Conservation (phyloP, 352 stramenopile genomes). For the Pseudoperonospora humuli region DNA sequence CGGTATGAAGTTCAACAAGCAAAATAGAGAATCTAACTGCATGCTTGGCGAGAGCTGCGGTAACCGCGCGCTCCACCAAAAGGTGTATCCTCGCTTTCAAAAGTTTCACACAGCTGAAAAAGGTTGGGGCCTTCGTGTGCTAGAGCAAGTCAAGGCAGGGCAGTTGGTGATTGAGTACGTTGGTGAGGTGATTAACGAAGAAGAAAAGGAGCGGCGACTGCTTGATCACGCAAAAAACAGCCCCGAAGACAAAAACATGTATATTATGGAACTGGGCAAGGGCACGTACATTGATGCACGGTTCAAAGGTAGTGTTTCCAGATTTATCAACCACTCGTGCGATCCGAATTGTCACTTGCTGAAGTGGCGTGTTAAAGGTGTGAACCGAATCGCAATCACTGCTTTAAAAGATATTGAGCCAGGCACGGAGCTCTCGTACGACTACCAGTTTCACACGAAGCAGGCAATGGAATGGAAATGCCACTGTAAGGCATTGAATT, state of each 20-base stretch:
- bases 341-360: constrained; percentile 93
- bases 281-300: constrained; percentile 93
- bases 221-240: constrained; percentile 76
- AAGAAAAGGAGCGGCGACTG: constrained; percentile 85
- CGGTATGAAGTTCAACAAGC: constrained; percentile 62
- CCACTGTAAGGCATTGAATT: constrained; percentile 73
- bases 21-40: constrained; percentile 86
- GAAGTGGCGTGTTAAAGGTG: constrained; percentile 91
- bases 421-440: constrained; percentile 90
- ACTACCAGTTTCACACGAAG: constrained; percentile 92
- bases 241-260: constrained; percentile 94
- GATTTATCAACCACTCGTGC: constrained; percentile 97
- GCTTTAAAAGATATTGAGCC: constrained; percentile 82
- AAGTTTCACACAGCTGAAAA: constrained; percentile 82
- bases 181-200: constrained; percentile 92
- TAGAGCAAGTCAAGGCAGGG: constrained; percentile 74
- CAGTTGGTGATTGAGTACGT: constrained; percentile 93
- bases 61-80: constrained; percentile 87
- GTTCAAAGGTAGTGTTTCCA: constrained; percentile 89
- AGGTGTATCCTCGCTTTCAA: constrained; percentile 62
- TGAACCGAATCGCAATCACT: constrained; percentile 91
- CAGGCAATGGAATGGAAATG: constrained; percentile 84
- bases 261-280: constrained; percentile 91
- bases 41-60: constrained; percentile 84
- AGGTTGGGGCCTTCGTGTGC: constrained; percentile 84